Conservation (phyloP, 768 basidiomycete species). For the Coprinopsis strossmayeri region DNA sequence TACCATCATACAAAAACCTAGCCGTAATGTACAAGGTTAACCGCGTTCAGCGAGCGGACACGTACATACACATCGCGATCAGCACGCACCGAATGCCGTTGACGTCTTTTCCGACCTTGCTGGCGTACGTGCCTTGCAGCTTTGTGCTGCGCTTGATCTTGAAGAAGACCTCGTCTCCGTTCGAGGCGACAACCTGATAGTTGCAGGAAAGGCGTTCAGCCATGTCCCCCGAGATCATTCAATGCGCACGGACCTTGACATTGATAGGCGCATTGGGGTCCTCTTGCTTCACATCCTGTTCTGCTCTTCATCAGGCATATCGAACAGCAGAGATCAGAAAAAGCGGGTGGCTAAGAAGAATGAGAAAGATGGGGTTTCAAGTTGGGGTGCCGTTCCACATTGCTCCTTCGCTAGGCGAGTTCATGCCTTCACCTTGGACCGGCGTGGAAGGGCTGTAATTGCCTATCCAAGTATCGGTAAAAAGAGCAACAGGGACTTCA, state of each 20-base stretch:
- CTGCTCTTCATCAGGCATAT: slow-evolving; percentile 53
- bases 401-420: slow-evolving; percentile 18
- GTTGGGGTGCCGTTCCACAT: slow-evolving; percentile 18
- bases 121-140: slow-evolving; percentile 88
- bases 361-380: slow-evolving; percentile 18
- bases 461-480: too few species aligned
- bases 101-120: slow-evolving; percentile 91
- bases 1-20: slow-evolving; percentile 90
- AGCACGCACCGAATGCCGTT: slow-evolving; percentile 72
- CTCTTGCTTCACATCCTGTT: slow-evolving; percentile 44
- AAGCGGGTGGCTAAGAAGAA: neutral
- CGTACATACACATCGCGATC: neutral
- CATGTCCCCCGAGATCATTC: too few species aligned
- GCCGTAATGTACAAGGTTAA: slow-evolving; percentile 2
- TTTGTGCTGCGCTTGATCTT: slow-evolving; percentile 95
- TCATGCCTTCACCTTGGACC: slow-evolving; percentile 24
- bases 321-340: neutral
- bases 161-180: slow-evolving; percentile 90
- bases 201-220: too few species aligned
- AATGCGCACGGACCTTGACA: slow-evolving; percentile 80
- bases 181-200: slow-evolving; percentile 66
- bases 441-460: slow-evolving; percentile 17
- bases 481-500: too few species aligned
- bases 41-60: slow-evolving; percentile 5
- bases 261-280: slow-evolving; percentile 65